These are phyloP conservation scores for Talaromyces sp. DNA, from an alignment of 2,329 filamentous ascomycete genomes.

Conservation along the genomic window DNA sequence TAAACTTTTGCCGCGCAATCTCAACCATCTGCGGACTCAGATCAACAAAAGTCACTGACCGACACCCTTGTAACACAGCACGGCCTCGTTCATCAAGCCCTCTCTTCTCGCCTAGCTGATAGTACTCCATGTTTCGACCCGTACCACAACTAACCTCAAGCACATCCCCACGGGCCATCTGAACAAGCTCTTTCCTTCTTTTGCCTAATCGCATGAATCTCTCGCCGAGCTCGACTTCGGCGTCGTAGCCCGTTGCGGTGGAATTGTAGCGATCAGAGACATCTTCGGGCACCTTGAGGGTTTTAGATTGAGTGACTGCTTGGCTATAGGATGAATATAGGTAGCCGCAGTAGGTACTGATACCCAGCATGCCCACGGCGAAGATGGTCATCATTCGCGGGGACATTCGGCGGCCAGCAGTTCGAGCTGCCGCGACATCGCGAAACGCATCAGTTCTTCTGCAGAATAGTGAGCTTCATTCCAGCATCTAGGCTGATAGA, in stretches of 20 bases:
- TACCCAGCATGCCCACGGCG: constrained; percentile 38
- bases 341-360: constrained; percentile 45
- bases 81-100: constrained; percentile 32
- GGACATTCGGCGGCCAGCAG: constrained; percentile 22
- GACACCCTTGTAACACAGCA: constrained; percentile 33
- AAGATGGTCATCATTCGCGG: constrained; percentile 37
- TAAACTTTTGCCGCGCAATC: constrained; percentile 45
- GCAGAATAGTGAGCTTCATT: background rate
- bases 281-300: constrained; percentile 37
- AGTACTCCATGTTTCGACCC: constrained; percentile 48
- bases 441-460: constrained; percentile 10
- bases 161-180: constrained; percentile 45
- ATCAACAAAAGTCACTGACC: constrained; percentile 48
- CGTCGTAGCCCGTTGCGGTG: constrained; percentile 44
- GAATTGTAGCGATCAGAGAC: constrained; percentile 48
- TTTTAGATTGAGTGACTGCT: constrained; percentile 32
- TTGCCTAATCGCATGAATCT: constrained; percentile 40
- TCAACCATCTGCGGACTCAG: constrained; percentile 48
- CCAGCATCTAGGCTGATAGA: background rate
- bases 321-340: constrained; percentile 43
- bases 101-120: constrained; percentile 39
- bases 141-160: constrained; percentile 52
- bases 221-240: constrained; percentile 46
- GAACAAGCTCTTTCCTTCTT: constrained; percentile 43
- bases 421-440: background rate